These are phyloP conservation scores for Aspergillus bridgeri DNA, from an alignment of 495 filamentous ascomycete species.

Conservation along the genomic window DNA sequence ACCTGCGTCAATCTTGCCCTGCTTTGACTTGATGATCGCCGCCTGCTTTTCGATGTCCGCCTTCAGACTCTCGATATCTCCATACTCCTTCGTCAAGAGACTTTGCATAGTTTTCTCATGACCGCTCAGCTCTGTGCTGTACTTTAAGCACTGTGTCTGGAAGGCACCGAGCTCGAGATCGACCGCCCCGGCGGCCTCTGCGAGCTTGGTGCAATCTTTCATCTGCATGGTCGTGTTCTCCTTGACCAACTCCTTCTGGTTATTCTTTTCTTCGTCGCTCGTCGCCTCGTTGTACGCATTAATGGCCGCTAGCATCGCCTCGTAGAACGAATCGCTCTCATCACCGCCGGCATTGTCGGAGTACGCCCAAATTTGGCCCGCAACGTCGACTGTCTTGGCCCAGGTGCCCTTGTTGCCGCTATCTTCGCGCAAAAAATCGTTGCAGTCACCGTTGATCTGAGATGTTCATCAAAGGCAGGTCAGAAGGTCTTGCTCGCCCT, in stretches of 20 bases:
- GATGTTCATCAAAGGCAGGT: neutral
- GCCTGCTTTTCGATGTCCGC: neutral
- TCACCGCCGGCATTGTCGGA: neutral
- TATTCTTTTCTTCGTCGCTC: neutral
- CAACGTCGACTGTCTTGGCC: neutral
- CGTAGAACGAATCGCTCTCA: neutral
- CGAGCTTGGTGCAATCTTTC: neutral
- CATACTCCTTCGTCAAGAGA: neutral
- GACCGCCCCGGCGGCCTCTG: neutral
- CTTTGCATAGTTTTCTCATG: neutral
- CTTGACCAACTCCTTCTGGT: neutral
- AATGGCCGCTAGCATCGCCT: neutral
- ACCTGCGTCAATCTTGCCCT: neutral
- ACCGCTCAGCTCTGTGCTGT: neutral
- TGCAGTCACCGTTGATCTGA: neutral
- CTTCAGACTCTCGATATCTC: neutral
- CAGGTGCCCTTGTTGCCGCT: neutral
- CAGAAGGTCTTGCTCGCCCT: neutral
- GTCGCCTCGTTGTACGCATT: neutral
- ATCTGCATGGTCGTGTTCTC: neutral
- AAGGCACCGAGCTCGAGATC: neutral
- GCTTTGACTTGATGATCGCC: neutral
- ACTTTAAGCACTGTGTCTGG: neutral
- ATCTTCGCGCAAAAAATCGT: neutral
- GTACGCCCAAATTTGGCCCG: neutral